These are phyloP conservation scores for Phaeoacremonium minimum DNA, from an alignment of 2,329 filamentous ascomycete species.

Conservation along the genomic window DNA sequence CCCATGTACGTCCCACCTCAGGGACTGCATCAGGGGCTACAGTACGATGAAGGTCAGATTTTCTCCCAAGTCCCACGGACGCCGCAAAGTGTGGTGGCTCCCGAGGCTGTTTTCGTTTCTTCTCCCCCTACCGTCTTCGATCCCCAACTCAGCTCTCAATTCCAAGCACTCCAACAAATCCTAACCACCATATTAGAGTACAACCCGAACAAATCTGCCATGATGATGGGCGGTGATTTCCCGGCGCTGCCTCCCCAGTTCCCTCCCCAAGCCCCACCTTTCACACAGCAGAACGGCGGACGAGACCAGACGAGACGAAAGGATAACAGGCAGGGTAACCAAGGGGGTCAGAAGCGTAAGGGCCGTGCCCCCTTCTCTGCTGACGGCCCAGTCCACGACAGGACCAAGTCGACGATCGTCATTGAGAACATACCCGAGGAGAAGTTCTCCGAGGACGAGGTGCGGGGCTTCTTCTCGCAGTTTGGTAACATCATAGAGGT, in stretches of 20 bases:
- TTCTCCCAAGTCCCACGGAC: too few species aligned
- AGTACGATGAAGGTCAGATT: too few species aligned
- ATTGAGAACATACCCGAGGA: constrained; percentile 76
- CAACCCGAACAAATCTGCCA: constrained; percentile 28
- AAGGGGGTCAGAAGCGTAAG: constrained; percentile 23
- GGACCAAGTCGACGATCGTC: constrained; percentile 63
- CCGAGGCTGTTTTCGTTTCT: too few species aligned
- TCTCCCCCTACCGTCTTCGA: too few species aligned
- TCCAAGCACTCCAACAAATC: too few species aligned
- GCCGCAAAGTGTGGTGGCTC: too few species aligned
- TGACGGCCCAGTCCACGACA: constrained; percentile 59
- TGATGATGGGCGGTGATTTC: constrained; percentile 10
- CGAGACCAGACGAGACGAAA: too few species aligned
- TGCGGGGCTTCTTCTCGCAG: constrained; percentile 66
- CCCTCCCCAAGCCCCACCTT: neutral
- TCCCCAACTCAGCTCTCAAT: too few species aligned
- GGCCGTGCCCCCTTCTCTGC: constrained; percentile 58
- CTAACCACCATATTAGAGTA: too few species aligned
- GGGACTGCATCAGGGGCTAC: too few species aligned
- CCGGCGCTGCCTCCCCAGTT: constrained; percentile 7
- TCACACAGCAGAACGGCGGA: constrained; percentile 16
- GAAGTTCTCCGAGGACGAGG: constrained; percentile 58
- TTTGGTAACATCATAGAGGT: constrained; percentile 66
- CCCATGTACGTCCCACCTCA: constrained; percentile 30
- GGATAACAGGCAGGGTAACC: constrained; percentile 30